phyloP scores from a whole-genome alignment of 2,329 filamentous ascomycete species.

The Pestalotiopsis sp. region DNA sequence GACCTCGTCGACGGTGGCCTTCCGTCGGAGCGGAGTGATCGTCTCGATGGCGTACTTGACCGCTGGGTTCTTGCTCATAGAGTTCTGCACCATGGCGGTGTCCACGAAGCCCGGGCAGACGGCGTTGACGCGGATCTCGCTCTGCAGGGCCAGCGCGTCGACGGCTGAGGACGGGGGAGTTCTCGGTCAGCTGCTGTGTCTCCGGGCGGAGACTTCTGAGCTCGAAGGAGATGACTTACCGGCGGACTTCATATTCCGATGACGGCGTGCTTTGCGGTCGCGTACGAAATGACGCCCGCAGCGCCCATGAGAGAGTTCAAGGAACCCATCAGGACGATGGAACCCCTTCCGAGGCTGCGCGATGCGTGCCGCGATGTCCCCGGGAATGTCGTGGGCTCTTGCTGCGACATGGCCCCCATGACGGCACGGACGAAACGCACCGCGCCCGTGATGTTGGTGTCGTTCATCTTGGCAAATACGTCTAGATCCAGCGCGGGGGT shows the following conservation, averaged over 20 bases:
- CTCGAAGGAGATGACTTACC: background rate
- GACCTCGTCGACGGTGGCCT: background rate
- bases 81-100: background rate
- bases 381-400: background rate
- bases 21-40: background rate
- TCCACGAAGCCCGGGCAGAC: background rate
- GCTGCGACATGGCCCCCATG: background rate
- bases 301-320: background rate
- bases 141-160: background rate
- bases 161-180: background rate
- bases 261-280: background rate
- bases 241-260: background rate
- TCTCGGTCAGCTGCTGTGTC: background rate
- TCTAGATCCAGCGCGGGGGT: background rate
- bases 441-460: background rate
- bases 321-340: background rate
- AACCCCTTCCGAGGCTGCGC: background rate
- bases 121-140: slow-evolving; percentile 1
- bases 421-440: background rate
- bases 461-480: background rate
- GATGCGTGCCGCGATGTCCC: background rate
- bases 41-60: background rate
- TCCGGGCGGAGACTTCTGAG: too few species aligned
- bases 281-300: background rate
- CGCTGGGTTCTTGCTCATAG: too few species aligned